Base-by-base conservation (phyloP, 2,329 filamentous ascomycete species). In the Dactylellina leptospora region DNA sequence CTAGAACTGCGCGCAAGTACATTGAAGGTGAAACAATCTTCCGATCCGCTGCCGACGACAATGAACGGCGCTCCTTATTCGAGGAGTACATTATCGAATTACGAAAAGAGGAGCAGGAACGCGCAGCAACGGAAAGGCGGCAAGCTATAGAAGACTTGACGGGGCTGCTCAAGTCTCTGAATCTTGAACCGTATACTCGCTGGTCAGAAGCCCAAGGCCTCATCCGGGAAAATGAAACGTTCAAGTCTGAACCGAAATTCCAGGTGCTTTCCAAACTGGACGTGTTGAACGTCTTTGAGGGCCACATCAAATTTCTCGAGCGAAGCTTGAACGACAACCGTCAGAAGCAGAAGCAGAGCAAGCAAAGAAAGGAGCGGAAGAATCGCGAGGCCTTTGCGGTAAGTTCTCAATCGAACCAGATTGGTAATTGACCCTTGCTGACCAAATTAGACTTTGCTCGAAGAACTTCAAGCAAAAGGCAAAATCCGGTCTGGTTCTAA, bases 11-110 rank as follows among this genome's bases (percentile, higher is more conserved):
- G 58, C 88, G 91, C 53, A 92, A 92, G 8, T 96, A 97, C 75
- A 92, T 99, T 74, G 92, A 97, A 80, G 90, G 90, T 53, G 95
- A 99, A 83, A 95, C 92, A 50, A 95, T 96, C 70, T 99, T 97
- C 82, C 89, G 92, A 76, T 93, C 92, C 27, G 93, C 93, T 44
- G 90, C 90, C 76, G 86, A 93, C 78, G 95, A 99, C 76, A 85
- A 86, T 66, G 95, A 97, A 82, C 89, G 93, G 63, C 89, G 90
- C 73, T 89, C 92, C 78, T 84, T 99, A 51, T 99, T 97, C 77
- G 90, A 96, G 77, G 95, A 97, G 80, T 99, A 99, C 81, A 87
- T 96, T 66, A 81, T 88, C 73, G 89, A 93, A 59, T 86, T 97
- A 44, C 93, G 91, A 80, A 95, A 91, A 79, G 82, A 85, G 4